These are phyloP conservation scores for Ogataea allantospora DNA, from an alignment of 805 yeast genomes.

Conservation along the genomic window DNA sequence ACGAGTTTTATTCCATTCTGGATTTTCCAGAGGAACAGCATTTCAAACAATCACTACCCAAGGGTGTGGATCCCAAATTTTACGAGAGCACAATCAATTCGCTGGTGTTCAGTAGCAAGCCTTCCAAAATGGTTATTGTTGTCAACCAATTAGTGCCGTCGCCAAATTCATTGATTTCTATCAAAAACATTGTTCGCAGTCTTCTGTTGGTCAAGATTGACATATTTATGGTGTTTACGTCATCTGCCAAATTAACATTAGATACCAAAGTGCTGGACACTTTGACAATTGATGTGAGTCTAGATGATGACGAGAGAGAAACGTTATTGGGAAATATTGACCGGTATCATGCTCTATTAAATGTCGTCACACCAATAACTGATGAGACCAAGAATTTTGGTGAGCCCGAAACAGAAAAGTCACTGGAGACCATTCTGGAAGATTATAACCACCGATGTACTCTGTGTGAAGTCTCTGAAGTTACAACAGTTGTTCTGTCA, in stretches of 20 bases:
- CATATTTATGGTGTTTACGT: constrained; percentile 24
- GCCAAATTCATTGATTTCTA: constrained; percentile 20
- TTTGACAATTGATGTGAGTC: constrained; percentile 13
- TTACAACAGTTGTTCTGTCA: constrained; percentile 28
- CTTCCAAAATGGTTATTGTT: constrained; percentile 27
- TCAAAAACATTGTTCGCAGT: constrained; percentile 32
- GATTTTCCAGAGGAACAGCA: constrained; percentile 4
- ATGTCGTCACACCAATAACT: constrained; percentile 13
- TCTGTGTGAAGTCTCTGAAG: constrained; percentile 11
- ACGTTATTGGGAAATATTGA: constrained; percentile 16
- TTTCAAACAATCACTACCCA: constrained; percentile 13
- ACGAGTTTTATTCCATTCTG: constrained; percentile 23
- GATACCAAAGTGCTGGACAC: constrained; percentile 16
- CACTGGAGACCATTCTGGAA: neutral
- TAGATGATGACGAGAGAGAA: constrained; percentile 10
- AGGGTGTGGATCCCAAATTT: constrained; percentile 31
- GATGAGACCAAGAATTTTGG: neutral
- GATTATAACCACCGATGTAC: neutral
- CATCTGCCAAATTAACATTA: constrained; percentile 16
- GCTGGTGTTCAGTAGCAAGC: constrained; percentile 25
- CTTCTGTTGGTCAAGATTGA: constrained; percentile 31
- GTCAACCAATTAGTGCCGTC: constrained; percentile 28
- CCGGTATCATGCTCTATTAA: constrained; percentile 15
- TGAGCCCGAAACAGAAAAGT: neutral
- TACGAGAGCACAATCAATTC: constrained; percentile 31